These are phyloP conservation scores for Spergularia marina DNA, from an alignment of 148 eudicot species.

Conservation along the genomic window DNA sequence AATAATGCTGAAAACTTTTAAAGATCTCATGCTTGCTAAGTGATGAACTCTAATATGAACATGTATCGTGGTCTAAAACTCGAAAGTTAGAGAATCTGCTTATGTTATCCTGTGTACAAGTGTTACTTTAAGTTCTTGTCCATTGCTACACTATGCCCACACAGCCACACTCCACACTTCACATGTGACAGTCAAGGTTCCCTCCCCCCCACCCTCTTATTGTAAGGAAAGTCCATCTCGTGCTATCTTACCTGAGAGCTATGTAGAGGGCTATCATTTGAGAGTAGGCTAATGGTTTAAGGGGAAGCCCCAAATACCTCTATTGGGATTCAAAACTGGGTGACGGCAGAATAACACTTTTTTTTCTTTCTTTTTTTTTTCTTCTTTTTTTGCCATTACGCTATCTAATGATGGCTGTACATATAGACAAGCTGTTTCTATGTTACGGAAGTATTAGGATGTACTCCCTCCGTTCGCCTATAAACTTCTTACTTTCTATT, in stretches of 20 bases:
- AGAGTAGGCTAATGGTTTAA: neutral
- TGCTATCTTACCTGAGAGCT: neutral
- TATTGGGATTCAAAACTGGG: neutral
- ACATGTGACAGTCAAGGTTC: neutral
- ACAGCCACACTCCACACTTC: neutral
- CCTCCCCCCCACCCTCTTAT: no score
- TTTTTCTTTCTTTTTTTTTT: neutral
- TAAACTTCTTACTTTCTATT: no score
- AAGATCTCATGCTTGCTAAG: neutral
- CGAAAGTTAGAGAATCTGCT: neutral
- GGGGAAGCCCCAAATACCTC: neutral
- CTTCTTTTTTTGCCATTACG: neutral
- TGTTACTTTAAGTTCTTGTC: neutral
- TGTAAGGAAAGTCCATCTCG: neutral
- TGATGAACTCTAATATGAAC: neutral
- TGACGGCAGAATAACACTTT: neutral
- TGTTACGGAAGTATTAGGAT: neutral
- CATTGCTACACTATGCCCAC: no score
- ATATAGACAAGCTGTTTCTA: neutral
- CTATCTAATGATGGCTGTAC: neutral
- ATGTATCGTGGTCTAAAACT: neutral
- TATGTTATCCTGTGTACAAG: neutral
- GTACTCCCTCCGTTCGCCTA: no score
- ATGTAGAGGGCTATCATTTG: neutral
- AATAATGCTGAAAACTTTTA: neutral